Conservation (phyloP, 306 rosid species). For the Lagenaria siceraria region DNA sequence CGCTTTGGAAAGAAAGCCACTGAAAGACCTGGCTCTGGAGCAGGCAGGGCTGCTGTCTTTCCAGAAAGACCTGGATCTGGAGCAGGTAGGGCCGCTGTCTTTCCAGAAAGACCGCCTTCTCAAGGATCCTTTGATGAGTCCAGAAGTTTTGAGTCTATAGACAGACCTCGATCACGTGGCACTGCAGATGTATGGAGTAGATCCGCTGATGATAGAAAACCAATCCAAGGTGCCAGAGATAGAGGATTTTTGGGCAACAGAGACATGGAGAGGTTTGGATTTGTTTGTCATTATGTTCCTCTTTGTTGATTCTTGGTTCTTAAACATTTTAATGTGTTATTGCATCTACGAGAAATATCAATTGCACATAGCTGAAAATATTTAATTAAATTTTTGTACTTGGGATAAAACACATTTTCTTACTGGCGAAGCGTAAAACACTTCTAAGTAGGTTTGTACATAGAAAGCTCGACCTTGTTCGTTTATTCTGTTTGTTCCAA, state of each 20-base stretch:
- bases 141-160: conserved; percentile 46
- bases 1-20: conserved; percentile 85
- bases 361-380: background rate
- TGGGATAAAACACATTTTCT: background rate
- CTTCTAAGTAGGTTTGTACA: background rate
- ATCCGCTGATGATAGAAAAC: conserved; percentile 68
- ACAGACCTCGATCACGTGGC: conserved; percentile 78
- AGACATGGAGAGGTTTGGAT: conserved; percentile 56
- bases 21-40: conserved; percentile 81
- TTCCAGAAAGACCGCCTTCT: conserved; percentile 60
- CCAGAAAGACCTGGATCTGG: conserved; percentile 82
- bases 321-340: background rate
- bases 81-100: conserved; percentile 35
- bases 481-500: background rate
- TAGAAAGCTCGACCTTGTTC: background rate
- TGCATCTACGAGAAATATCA: background rate
- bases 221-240: conserved; percentile 56
- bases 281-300: background rate
- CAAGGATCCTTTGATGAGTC: conserved; percentile 66
- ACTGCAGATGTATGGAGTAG: conserved; percentile 55
- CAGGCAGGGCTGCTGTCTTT: conserved; percentile 33
- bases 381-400: background rate
- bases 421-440: background rate
- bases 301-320: background rate
- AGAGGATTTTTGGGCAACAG: conserved; percentile 63